A percentile compares a stretch with the other conserved stretches of the same genome.
phyloP scores from a whole-genome alignment of 352 stramenopile genomes.

The Phytophthora lateralis region DNA sequence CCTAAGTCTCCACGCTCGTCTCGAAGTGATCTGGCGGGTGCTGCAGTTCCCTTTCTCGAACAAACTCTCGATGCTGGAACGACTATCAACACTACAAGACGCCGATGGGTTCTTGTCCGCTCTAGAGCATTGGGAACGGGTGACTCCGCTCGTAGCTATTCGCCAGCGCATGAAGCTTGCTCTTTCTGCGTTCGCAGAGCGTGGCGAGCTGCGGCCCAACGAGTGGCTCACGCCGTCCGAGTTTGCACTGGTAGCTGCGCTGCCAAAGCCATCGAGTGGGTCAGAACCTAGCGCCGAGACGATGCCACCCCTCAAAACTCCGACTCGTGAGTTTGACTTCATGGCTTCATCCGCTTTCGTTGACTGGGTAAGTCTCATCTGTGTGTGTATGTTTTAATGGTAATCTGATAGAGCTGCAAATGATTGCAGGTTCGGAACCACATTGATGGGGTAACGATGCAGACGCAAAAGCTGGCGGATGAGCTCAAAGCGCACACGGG shows the following conservation, averaged over 20 bases:
- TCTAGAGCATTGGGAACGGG: constrained; percentile 58
- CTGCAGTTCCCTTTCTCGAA: constrained; percentile 70
- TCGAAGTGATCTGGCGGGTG: constrained; percentile 60
- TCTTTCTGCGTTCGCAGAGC: constrained; percentile 43
- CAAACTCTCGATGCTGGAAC: constrained; percentile 70
- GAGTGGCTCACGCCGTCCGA: constrained; percentile 45
- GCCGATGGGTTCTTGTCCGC: constrained; percentile 45
- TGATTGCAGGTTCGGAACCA: constrained; percentile 40
- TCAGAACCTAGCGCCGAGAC: constrained; percentile 2
- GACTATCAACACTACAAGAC: constrained; percentile 57
- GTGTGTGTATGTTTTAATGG: background rate
- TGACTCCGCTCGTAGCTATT: constrained; percentile 42
- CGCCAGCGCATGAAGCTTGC: constrained; percentile 56
- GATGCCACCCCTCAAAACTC: constrained; percentile 10
- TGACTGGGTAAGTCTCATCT: constrained; percentile 45
- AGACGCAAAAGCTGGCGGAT: constrained; percentile 42
- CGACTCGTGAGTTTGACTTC: constrained; percentile 33
- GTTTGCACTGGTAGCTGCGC: constrained; percentile 40
- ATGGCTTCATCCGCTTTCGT: constrained; percentile 29
- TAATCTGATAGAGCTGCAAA: background rate
- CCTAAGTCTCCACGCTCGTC: constrained; percentile 50
- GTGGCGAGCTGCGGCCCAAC: constrained; percentile 30
- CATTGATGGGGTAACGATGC: constrained; percentile 51
- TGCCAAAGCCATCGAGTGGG: constrained; percentile 14
- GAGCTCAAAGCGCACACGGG: constrained; percentile 57